These are phyloP conservation scores for Trichoderma asperellum DNA, from an alignment of 2,329 filamentous ascomycete genomes.

Conservation along the genomic window DNA sequence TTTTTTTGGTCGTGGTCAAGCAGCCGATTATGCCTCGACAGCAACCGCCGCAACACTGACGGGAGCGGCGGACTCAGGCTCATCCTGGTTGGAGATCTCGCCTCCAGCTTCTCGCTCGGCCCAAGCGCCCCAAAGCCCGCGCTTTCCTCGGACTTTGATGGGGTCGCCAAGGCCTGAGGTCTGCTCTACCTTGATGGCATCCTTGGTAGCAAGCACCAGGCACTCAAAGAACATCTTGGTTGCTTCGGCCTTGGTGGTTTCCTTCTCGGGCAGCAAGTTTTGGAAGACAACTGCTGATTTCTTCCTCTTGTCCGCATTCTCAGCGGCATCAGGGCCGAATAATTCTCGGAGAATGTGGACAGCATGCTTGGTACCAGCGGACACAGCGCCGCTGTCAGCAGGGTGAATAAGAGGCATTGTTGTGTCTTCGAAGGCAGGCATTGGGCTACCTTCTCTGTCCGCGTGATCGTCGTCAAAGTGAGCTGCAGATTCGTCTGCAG, in stretches of 20 bases:
- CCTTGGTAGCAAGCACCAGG: constrained; percentile 93
- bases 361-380: constrained; percentile 89
- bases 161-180: constrained; percentile 73
- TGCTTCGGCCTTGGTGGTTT: constrained; percentile 83
- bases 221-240: constrained; percentile 99
- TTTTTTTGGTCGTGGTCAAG: neutral
- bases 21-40: constrained; percentile 43
- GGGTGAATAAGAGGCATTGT: constrained; percentile 76
- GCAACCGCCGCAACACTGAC: constrained; percentile 42
- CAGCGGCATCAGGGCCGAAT: constrained; percentile 74
- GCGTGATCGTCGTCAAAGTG: constrained; percentile 52
- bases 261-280: constrained; percentile 80
- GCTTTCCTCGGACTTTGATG: constrained; percentile 85
- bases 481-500: constrained; percentile 59
- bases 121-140: constrained; percentile 96
- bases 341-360: constrained; percentile 91
- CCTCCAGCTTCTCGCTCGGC: constrained; percentile 75
- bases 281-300: constrained; percentile 84
- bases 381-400: constrained; percentile 82
- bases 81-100: constrained; percentile 59
- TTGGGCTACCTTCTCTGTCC: constrained; percentile 48
- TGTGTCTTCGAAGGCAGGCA: constrained; percentile 77
- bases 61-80: constrained; percentile 44
- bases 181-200: constrained; percentile 96
- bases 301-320: constrained; percentile 71